phyloP scores from a whole-genome alignment of 768 basidiomycete species.

The Macrolepiota fuliginosa region DNA sequence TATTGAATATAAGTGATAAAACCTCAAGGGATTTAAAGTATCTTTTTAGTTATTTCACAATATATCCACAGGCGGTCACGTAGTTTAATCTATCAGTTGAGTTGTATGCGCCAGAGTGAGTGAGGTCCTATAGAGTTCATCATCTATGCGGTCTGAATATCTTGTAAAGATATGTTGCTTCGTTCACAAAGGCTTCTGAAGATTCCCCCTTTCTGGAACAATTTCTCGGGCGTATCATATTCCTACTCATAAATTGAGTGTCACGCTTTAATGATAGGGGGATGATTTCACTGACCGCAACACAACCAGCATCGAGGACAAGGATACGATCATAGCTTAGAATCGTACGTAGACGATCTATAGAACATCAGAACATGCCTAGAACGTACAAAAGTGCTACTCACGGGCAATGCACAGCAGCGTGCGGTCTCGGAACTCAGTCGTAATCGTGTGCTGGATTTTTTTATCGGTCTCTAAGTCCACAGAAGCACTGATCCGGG shows the following conservation, averaged over 20 bases:
- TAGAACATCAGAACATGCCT: background rate
- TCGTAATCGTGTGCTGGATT: conserved; percentile 79
- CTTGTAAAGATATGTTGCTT: conserved; percentile 23
- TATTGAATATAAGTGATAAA: no score
- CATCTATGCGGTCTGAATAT: conserved; percentile 9
- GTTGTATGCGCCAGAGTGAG: background rate
- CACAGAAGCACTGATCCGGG: conserved; percentile 51
- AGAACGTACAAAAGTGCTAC: conserved; percentile 28
- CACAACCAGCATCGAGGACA: conserved; percentile 62
- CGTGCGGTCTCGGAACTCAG: conserved; percentile 69
- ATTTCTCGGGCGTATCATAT: conserved; percentile 53
- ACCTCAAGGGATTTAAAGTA: no score
- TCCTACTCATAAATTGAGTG: conserved; percentile 31
- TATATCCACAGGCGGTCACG: no score
- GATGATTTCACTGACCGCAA: conserved; percentile 37
- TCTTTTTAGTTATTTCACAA: no score
- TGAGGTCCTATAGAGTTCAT: background rate
- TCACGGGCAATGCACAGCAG: conserved; percentile 76
- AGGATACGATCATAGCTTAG: conserved; percentile 71
- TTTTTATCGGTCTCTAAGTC: conserved; percentile 78
- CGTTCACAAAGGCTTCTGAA: conserved; percentile 58
- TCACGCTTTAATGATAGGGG: background rate
- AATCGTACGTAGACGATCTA: conserved; percentile 75
- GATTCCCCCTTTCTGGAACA: conserved; percentile 49
- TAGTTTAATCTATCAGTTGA: background rate